Percentiles rank a stretch among this genome's conserved stretches.
These are phyloP conservation scores for Xylaria sp. DNA, from an alignment of 495 filamentous ascomycete species.

Conservation along the genomic window DNA sequence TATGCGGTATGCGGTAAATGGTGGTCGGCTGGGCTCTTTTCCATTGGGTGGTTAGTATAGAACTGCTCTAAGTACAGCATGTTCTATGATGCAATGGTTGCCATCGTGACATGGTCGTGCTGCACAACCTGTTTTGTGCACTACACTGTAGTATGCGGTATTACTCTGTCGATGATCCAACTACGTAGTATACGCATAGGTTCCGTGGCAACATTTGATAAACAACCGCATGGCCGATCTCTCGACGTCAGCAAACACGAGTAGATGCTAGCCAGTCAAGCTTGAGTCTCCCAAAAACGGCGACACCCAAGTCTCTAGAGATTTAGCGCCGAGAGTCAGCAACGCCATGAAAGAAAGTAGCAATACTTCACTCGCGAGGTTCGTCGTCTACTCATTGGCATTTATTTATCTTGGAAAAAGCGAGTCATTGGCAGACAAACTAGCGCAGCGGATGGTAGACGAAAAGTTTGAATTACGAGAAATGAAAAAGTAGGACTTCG, in stretches of 20 bases:
- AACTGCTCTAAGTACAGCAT: neutral
- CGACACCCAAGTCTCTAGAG: neutral
- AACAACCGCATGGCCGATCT: conserved; percentile 2
- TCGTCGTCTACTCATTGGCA: neutral
- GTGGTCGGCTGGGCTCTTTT: neutral
- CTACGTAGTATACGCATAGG: too few species aligned
- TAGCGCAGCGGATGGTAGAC: neutral
- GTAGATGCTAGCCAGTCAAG: neutral
- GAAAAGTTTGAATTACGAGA: neutral
- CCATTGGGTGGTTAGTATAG: conserved; percentile 9
- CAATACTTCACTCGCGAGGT: neutral
- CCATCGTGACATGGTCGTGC: conserved; percentile 22
- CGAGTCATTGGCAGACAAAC: neutral
- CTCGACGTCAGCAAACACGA: conserved; percentile 24
- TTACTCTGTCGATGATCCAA: neutral
- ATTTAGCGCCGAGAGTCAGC: neutral
- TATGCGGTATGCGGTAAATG: neutral
- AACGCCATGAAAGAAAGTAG: neutral
- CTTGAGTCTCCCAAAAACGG: neutral
- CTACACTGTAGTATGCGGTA: conserved; percentile 6
- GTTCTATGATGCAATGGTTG: conserved; percentile 27
- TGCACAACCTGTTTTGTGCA: conserved; percentile 18
- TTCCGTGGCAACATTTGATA: conserved; percentile 10
- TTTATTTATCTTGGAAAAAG: neutral
- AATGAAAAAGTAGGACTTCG: conserved; percentile 9